Conservation (phyloP, 2,329 filamentous ascomycete species). For the Aspergillus tanneri region DNA sequence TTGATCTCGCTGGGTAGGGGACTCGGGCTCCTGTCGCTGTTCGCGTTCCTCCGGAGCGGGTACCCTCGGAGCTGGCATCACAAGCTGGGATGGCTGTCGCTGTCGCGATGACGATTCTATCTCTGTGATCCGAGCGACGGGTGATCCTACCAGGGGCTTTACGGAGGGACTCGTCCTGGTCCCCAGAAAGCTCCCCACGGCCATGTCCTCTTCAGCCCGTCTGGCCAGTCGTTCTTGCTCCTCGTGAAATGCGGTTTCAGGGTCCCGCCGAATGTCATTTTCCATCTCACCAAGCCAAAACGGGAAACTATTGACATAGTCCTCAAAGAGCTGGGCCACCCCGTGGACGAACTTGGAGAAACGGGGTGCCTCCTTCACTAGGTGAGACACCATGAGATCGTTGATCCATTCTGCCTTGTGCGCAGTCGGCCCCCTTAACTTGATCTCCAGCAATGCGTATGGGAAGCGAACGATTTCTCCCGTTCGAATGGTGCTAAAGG, state of each 20-base stretch:
- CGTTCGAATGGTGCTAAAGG: slow-evolving; percentile 82
- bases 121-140: slow-evolving; percentile 29
- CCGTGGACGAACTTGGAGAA: slow-evolving; percentile 99
- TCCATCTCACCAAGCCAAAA: slow-evolving; percentile 95
- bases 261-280: slow-evolving; percentile 89
- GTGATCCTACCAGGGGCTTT: slow-evolving; percentile 35
- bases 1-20: slow-evolving; percentile 28
- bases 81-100: slow-evolving; percentile 27
- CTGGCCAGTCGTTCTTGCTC: slow-evolving; percentile 82
- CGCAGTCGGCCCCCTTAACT: slow-evolving; percentile 58
- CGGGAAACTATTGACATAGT: slow-evolving; percentile 91
- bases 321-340: slow-evolving; percentile 86
- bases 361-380: slow-evolving; percentile 82
- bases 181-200: slow-evolving; percentile 83
- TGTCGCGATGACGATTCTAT: slow-evolving; percentile 24
- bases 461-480: slow-evolving; percentile 91
- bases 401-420: slow-evolving; percentile 83
- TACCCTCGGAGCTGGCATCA: slow-evolving; percentile 19
- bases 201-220: slow-evolving; percentile 80
- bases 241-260: slow-evolving; percentile 83
- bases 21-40: slow-evolving; percentile 43
- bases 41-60: slow-evolving; percentile 30
- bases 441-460: slow-evolving; percentile 88
- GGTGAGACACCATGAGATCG: slow-evolving; percentile 87
- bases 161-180: slow-evolving; percentile 38